These are phyloP conservation scores for Terana coerulea DNA, from an alignment of 768 basidiomycete species.

Conservation along the genomic window DNA sequence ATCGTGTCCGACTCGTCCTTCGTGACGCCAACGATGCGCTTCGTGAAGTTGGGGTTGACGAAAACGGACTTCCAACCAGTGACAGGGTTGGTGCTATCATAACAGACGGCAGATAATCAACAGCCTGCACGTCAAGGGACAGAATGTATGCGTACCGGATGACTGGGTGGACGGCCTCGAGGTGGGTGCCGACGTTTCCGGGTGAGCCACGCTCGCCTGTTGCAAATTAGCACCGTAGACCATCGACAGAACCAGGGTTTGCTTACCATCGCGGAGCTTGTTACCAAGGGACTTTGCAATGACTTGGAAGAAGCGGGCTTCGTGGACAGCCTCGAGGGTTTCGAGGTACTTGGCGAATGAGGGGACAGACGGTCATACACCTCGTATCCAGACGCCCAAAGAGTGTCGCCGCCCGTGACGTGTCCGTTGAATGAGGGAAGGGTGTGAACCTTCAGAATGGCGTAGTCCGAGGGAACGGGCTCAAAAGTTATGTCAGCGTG, in stretches of 20 bases:
- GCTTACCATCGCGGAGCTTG: conserved; percentile 12
- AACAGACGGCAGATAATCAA: neutral
- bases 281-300: conserved; percentile 11
- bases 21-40: conserved; percentile 30
- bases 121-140: neutral
- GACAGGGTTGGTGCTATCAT: conserved; percentile 26
- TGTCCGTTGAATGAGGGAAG: conserved; percentile 12
- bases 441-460: conserved; percentile 15
- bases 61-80: conserved; percentile 32
- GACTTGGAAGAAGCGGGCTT: conserved; percentile 15
- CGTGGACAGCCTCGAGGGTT: conserved; percentile 15
- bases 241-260: neutral
- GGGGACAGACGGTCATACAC: conserved; percentile 14
- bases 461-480: conserved; percentile 13
- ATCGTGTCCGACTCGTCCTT: conserved; percentile 30
- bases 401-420: conserved; percentile 13
- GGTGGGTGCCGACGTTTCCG: conserved; percentile 13
- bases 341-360: conserved; percentile 15
- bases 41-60: conserved; percentile 31
- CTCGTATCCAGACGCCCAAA: conserved; percentile 16
- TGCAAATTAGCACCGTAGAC: neutral
- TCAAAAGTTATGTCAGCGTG: conserved; percentile 16
- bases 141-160: conserved; percentile 9
- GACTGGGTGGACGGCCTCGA: conserved; percentile 28
- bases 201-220: conserved; percentile 14